Conservation (phyloP, 495 filamentous ascomycete species). For the Thermothielavioides terrestris region DNA sequence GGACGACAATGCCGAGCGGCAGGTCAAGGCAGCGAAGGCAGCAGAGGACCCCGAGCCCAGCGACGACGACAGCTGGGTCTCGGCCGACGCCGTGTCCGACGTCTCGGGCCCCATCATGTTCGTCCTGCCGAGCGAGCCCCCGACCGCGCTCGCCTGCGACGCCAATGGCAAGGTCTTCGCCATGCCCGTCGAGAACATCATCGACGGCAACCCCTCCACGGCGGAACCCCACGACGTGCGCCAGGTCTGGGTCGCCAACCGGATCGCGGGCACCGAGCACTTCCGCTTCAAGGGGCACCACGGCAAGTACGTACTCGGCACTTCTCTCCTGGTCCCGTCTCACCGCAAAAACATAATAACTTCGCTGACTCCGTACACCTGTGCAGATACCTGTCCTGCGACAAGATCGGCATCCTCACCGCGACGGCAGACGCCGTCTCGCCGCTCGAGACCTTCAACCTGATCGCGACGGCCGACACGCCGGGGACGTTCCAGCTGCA, state of each 20-base stretch:
- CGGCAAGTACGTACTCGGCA: conserved; percentile 53
- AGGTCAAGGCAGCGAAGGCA: conserved; percentile 30
- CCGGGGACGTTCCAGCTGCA: conserved; percentile 61
- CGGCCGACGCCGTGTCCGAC: conserved; percentile 65
- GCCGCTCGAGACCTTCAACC: conserved; percentile 70
- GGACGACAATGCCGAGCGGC: conserved; percentile 24
- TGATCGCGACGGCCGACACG: conserved; percentile 54
- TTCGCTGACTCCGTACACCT: no score
- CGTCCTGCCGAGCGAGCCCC: conserved; percentile 58
- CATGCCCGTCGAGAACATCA: conserved; percentile 68
- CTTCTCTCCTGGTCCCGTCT: no score
- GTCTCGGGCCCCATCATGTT: conserved; percentile 78
- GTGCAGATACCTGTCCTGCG: conserved; percentile 72
- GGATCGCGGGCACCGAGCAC: conserved; percentile 69
- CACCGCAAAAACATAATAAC: neutral
- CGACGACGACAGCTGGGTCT: conserved; percentile 83
- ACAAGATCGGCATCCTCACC: conserved; percentile 69
- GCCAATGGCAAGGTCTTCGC: conserved; percentile 76
- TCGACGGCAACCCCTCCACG: conserved; percentile 65
- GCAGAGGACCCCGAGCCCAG: conserved; percentile 45
- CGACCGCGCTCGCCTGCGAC: conserved; percentile 73
- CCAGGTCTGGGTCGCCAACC: conserved; percentile 89
- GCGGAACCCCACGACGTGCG: conserved; percentile 91
- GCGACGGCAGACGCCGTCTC: conserved; percentile 74
- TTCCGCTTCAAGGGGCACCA: conserved; percentile 82